Conservation (phyloP, 1,284 basidiomycete species). For the Violaceomyces palustris region DNA sequence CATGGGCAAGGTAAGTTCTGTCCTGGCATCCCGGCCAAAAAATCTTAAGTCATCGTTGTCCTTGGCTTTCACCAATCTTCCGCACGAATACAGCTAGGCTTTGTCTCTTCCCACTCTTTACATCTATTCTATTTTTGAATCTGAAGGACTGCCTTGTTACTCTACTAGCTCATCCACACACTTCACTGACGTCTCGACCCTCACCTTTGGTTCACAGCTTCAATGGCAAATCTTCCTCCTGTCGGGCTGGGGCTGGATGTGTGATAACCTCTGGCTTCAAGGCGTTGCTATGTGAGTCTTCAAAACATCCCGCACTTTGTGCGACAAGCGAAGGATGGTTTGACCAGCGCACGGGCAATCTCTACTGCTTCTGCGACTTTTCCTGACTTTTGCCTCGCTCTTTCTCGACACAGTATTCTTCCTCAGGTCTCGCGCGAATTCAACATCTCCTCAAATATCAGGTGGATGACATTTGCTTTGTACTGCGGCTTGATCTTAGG, state of each 20-base stretch:
- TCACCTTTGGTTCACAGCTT: too few relatives aligned
- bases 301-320: too few relatives aligned
- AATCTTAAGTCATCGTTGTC: background rate
- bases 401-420: too few relatives aligned
- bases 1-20: conserved; percentile 49
- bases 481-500: conserved; percentile 48
- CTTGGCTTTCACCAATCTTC: background rate
- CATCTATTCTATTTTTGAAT: conserved; percentile 6
- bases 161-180: background rate
- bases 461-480: conserved; percentile 46
- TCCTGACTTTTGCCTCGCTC: conserved; percentile 6
- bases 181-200: too few relatives aligned
- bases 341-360: background rate
- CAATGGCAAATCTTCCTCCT: conserved; percentile 42
- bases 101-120: conserved; percentile 1
- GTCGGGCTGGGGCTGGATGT: conserved; percentile 42
- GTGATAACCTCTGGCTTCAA: conserved; percentile 50
- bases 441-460: conserved; percentile 16
- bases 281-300: conserved; percentile 49
- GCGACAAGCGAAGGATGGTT: conserved; percentile 1
- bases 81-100: too few relatives aligned
- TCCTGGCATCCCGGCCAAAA: too few relatives aligned
- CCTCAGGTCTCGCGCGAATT: conserved; percentile 46
- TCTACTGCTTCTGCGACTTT: background rate
- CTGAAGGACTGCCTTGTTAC: too few relatives aligned